phyloP scores from a whole-genome alignment of 805 yeast genomes.

The Candida gorgasii region DNA sequence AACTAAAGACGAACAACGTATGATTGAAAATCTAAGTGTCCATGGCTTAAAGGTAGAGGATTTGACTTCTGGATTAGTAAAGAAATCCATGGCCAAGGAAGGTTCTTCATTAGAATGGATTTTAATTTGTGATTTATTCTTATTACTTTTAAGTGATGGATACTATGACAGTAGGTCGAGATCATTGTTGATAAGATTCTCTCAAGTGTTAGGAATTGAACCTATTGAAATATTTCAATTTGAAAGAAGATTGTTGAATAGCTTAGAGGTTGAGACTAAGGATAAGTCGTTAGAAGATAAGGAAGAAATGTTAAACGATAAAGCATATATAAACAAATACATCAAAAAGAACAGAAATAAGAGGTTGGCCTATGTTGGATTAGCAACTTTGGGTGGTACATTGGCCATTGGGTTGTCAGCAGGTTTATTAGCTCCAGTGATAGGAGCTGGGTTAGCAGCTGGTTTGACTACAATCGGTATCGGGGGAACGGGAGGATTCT shows the following conservation, averaged over 20 bases:
- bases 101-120: constrained; percentile 83
- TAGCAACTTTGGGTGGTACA: constrained; percentile 96
- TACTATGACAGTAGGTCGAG: constrained; percentile 89
- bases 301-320: constrained; percentile 75
- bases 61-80: constrained; percentile 57
- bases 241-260: constrained; percentile 87
- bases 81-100: constrained; percentile 6
- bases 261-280: constrained; percentile 75
- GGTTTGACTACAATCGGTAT: constrained; percentile 95
- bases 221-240: constrained; percentile 80
- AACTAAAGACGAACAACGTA: constrained; percentile 68
- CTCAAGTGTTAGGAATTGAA: constrained; percentile 56
- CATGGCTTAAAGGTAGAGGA: constrained; percentile 82
- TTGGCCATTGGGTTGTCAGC: constrained; percentile 92
- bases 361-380: constrained; percentile 82
- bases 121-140: constrained; percentile 83
- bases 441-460: constrained; percentile 98
- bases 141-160: constrained; percentile 78
- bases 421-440: constrained; percentile 94
- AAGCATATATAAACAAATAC: constrained; percentile 69
- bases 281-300: constrained; percentile 57
- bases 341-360: constrained; percentile 64
- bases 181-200: constrained; percentile 70
- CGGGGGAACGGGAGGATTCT: constrained; percentile 86
- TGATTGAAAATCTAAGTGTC: constrained; percentile 82